Evolutionary conservation across 768 basidiomycete species (phyloP).

Genomic region (Tubosaeta brunneosetosa): DNA sequence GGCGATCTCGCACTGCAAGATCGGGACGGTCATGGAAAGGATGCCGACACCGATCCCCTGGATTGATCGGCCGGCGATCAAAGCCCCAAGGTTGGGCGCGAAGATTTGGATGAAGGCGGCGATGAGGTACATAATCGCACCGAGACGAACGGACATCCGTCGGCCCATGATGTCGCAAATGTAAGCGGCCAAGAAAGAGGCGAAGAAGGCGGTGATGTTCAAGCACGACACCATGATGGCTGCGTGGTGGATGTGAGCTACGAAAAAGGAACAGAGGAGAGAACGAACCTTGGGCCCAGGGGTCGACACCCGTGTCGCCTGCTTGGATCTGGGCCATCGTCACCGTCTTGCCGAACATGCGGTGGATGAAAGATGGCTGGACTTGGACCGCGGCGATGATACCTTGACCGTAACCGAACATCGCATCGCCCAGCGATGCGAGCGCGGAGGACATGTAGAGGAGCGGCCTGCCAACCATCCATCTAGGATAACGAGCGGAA

Average conservation of each 20-base stretch:
- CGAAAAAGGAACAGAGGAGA: neutral
- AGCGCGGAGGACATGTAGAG: constrained; percentile 49
- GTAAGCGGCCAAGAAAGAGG: constrained; percentile 44
- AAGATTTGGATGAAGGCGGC: constrained; percentile 49
- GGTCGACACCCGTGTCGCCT: constrained; percentile 40
- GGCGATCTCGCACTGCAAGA: constrained; percentile 47
- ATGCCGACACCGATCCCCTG: constrained; percentile 49
- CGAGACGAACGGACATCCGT: constrained; percentile 46
- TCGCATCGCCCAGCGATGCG: constrained; percentile 53
- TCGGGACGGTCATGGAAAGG: constrained; percentile 48
- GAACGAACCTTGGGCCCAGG: constrained; percentile 42
- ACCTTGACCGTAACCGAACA: constrained; percentile 54
- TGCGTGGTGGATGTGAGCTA: constrained; percentile 13
- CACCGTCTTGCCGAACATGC: constrained; percentile 45
- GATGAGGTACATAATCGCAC: constrained; percentile 45
- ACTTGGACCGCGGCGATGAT: constrained; percentile 49
- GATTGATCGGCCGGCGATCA: constrained; percentile 42
- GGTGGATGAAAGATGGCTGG: constrained; percentile 47
- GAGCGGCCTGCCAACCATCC: constrained; percentile 47
- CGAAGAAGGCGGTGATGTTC: constrained; percentile 46
- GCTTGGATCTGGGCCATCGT: constrained; percentile 42
- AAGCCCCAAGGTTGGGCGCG: constrained; percentile 38
- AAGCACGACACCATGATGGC: constrained; percentile 48
- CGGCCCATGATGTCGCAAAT: constrained; percentile 48
- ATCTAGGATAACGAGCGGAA: constrained; percentile 45